Evolutionary conservation across 2,329 filamentous ascomycete genomes (phyloP).

Genomic region (Dactylella cylindrospora): DNA sequence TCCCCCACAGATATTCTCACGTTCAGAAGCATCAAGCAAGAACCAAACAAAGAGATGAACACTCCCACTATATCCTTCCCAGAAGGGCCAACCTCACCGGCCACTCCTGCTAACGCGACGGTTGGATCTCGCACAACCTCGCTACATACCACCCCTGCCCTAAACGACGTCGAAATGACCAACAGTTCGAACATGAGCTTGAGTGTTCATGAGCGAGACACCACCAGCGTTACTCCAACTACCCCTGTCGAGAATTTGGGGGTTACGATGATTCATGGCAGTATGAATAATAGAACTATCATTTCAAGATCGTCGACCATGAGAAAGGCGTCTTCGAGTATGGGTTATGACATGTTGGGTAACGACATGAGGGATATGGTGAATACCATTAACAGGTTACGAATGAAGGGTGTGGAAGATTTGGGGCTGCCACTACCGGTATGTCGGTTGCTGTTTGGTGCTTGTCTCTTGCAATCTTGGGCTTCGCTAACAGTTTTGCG

Average conservation of each 20-base stretch:
- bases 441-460: no score
- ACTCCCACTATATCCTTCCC: background rate
- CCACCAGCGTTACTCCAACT: background rate
- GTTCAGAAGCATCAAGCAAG: no score
- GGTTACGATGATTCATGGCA: background rate
- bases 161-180: slow-evolving; percentile 1
- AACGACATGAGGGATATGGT: slow-evolving; percentile 49
- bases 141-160: slow-evolving; percentile 1
- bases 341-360: slow-evolving; percentile 45
- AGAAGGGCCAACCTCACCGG: slow-evolving; percentile 17
- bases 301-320: background rate
- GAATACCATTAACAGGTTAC: slow-evolving; percentile 47
- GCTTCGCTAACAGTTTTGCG: background rate
- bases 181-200: slow-evolving; percentile 8
- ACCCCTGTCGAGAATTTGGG: background rate
- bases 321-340: slow-evolving; percentile 10
- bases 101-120: slow-evolving; percentile 2
- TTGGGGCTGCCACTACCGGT: slow-evolving; percentile 46
- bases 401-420: slow-evolving; percentile 48
- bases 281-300: slow-evolving; percentile 4
- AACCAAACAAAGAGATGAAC: no score
- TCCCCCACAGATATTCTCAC: no score
- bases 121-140: background rate
- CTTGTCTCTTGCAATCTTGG: no score
- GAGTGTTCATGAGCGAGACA: background rate